Conservation (phyloP, 164 flowering plant species). For the Vitis rupestris region DNA sequence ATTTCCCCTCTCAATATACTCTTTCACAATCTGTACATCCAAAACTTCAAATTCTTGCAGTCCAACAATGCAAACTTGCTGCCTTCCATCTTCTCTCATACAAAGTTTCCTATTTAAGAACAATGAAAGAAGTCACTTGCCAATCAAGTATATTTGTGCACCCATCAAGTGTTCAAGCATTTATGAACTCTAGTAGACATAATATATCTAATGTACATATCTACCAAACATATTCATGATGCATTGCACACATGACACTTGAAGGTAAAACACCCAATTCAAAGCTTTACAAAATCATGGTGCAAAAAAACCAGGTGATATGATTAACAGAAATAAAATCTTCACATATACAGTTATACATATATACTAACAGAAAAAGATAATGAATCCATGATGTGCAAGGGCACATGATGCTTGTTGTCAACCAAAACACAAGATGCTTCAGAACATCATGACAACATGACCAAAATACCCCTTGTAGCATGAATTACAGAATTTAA, state of each 20-base stretch:
- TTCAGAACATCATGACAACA: too few relatives aligned
- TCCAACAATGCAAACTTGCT: conserved; percentile 99
- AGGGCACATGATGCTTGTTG: not conserved
- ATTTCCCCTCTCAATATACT: conserved; percentile 94
- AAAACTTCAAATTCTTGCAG: conserved; percentile 97
- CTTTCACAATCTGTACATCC: conserved; percentile 94
- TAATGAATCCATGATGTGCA: not conserved
- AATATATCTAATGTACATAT: not conserved
- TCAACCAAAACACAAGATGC: not conserved
- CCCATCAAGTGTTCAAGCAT: not conserved
- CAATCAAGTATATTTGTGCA: not conserved
- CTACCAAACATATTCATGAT: not conserved
- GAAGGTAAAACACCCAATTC: too few relatives aligned
- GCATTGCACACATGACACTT: not conserved
- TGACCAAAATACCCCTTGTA: not conserved
- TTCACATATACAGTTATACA: not conserved
- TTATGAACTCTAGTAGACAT: not conserved
- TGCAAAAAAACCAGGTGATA: not conserved
- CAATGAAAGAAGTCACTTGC: conserved; percentile 11
- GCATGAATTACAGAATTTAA: not conserved
- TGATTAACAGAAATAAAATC: not conserved
- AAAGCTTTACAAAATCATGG: too few relatives aligned
- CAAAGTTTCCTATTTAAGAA: conserved; percentile 73
- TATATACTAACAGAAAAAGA: too few relatives aligned
- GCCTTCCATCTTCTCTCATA: conserved; percentile 99